phyloP scores from a whole-genome alignment of 2,329 filamentous ascomycete genomes.

The Phyllosticta citribraziliensis region DNA sequence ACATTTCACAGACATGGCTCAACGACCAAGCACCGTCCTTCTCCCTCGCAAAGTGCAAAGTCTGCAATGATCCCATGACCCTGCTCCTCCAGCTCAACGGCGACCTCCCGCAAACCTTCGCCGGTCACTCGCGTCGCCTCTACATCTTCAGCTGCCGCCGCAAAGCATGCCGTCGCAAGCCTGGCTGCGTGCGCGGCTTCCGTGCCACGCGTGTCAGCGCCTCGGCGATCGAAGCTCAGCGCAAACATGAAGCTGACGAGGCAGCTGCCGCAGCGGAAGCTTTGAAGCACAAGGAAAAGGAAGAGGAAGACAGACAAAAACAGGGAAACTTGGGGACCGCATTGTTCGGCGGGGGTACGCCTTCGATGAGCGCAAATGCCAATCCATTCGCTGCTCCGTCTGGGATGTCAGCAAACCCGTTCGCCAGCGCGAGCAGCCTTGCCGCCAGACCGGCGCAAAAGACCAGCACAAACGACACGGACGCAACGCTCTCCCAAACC shows the following conservation, averaged over 20 bases:
- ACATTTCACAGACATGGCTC: constrained; percentile 59
- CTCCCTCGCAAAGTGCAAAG: constrained; percentile 70
- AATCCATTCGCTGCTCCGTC: constrained; percentile 51
- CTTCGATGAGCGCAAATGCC: constrained; percentile 17
- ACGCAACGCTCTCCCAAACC: constrained; percentile 56
- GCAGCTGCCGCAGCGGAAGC: constrained; percentile 15
- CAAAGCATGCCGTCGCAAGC: constrained; percentile 69
- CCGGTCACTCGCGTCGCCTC: constrained; percentile 74
- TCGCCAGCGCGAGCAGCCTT: constrained; percentile 23
- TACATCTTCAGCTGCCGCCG: constrained; percentile 78
- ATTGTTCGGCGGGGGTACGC: constrained; percentile 56
- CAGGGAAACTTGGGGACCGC: constrained; percentile 48
- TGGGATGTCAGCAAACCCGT: constrained; percentile 41
- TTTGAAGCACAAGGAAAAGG: constrained; percentile 10
- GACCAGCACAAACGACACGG: constrained; percentile 16
- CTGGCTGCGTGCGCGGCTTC: constrained; percentile 69
- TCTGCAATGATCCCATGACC: constrained; percentile 74
- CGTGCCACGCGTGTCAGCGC: constrained; percentile 52
- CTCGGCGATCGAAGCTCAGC: constrained; percentile 14
- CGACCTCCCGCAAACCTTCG: constrained; percentile 78
- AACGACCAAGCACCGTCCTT: constrained; percentile 63
- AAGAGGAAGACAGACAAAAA: constrained; percentile 21
- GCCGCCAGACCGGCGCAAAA: constrained; percentile 35
- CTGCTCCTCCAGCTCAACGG: constrained; percentile 85
- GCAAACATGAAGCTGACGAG: constrained; percentile 14